Base-by-base conservation (phyloP, 1,284 basidiomycete species). In the Ustilago hordei region DNA sequence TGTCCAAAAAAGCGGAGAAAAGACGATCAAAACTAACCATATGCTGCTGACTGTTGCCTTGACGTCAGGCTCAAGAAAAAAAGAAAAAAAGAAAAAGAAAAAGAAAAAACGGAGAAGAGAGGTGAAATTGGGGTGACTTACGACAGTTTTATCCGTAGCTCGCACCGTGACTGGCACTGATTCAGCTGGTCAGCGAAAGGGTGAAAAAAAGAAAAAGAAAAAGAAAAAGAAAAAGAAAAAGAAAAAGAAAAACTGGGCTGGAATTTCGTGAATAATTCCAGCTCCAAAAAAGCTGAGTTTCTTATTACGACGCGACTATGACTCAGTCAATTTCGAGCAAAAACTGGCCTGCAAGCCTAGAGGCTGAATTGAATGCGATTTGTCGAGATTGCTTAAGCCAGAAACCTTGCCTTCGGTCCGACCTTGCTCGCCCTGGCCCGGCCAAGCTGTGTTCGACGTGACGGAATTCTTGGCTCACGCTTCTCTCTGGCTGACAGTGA, bases 321-420 rank as follows among this genome's bases (percentile, higher is more conserved):
- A 45, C 43, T 45, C 43, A 45, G 43, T 45, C 43, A 19, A 4
- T 19, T 45, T 11, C 1, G 11, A 19, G 8, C 11, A 45, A 8
- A 45, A 19, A 45, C 43, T 19, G 43, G 11, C n/a, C n/a, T 28
- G 28, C 48, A 50, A 32, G 6, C 28, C 12, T 13, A 13, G 1
- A 5, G 8, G 9, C 13, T 28, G 3, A 13, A 50, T 50, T 50
- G 28, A 50, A 13, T 50, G 48, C 48, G 48, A 50, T 31, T 13
- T 31, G n/a, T 50, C 15, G 11, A 45, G 23, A 28, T 60, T 60
- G 50, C 59, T 53, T 41, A 53, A 28, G 59, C 58, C 48, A 60
- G 13, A 11, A 41, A 28, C 23, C 39, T 41, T 41, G 50, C 32
- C 12, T 36, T 35, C 32, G n/a, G 35, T 39, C 31, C 34, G 50